Evolutionary conservation across 2,329 filamentous ascomycete genomes (phyloP), one percentile per base, ranked within the genome.

Genomic region (Graphiopsis chlorocephala): DNA sequence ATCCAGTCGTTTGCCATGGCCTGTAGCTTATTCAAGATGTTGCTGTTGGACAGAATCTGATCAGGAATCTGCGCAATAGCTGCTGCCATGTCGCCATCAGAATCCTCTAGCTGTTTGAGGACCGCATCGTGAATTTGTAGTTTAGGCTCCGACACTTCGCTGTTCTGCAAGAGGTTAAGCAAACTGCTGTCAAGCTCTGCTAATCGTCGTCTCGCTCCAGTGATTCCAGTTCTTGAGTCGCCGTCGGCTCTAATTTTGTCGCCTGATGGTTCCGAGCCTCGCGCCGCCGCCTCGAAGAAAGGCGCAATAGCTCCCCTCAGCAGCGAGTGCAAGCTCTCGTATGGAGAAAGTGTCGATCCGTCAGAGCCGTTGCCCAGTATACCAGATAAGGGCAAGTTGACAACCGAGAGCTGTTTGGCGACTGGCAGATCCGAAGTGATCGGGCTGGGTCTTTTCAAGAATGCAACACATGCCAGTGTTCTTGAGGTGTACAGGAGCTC

Each of bases 1-100:
- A 99, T 99, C 95, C 95, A 99, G 68, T 90, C 89, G 77, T 98
- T 99, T 66, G 98, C 95, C 57, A 90, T 95, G 59, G 91, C 90
- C 76, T 98, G 95, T 42, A 99, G 83, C 71, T 90, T 93, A 78
- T 99, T 99, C 72, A 97, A 88, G 71, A 99, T 96, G 12, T 88
- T 88, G 73, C 92, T 97, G 78, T 97, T 95, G 65, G 92, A 88
- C 35, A 97, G 82, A n/a, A 96, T 84, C 12, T 86, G 79, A 10
- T 86, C 73, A 2, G 92, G 90, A 55, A 99, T 91, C 67, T 92
- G 80, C 50, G 97, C 92, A 50, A 93, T 86, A 0, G 89, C 87
- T 1, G 93, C 88, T 69, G 90, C 90, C 20, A 84, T 80, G 67
- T 88, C 85, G 65, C 85, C 86, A 26, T 85, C 81, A 58, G 86